Evolutionary conservation across 192 early-diverging fungal species (phyloP).

Genomic region (Coemansia sp.): DNA sequence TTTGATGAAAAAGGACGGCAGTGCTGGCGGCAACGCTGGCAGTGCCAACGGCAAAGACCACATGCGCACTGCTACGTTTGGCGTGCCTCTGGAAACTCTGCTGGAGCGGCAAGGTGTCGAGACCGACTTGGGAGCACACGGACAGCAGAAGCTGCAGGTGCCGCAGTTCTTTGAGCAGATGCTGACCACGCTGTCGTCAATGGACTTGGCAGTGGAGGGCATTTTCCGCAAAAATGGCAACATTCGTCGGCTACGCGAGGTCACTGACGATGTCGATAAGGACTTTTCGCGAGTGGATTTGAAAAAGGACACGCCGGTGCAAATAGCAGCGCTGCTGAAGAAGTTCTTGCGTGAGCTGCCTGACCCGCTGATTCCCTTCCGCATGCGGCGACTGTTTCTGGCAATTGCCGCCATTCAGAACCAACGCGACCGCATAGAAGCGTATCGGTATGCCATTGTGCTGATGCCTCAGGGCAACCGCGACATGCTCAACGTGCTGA

Average conservation of each 20-base stretch:
- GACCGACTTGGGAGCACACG: slow-evolving; percentile 65
- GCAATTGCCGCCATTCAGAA: slow-evolving; percentile 67
- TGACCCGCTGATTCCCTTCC: slow-evolving; percentile 89
- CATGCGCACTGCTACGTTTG: slow-evolving; percentile 80
- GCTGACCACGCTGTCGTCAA: slow-evolving; percentile 71
- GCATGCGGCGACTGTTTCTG: slow-evolving; percentile 83
- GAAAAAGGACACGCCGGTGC: slow-evolving; percentile 73
- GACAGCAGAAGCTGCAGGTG: slow-evolving; percentile 66
- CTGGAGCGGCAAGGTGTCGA: slow-evolving; percentile 82
- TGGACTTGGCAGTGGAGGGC: slow-evolving; percentile 81
- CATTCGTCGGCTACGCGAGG: slow-evolving; percentile 82
- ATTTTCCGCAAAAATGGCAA: slow-evolving; percentile 99
- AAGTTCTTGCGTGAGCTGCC: slow-evolving; percentile 96
- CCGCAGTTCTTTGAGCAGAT: slow-evolving; percentile 84
- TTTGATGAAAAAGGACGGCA: slow-evolving; percentile 56
- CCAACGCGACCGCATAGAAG: slow-evolving; percentile 57
- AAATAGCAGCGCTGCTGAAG: slow-evolving; percentile 92
- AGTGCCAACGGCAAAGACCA: slow-evolving; percentile 36
- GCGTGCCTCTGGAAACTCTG: slow-evolving; percentile 79
- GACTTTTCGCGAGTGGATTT: slow-evolving; percentile 73
- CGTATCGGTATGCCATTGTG: slow-evolving; percentile 77
- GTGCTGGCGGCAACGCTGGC: slow-evolving; percentile 8
- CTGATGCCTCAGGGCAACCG: slow-evolving; percentile 88
- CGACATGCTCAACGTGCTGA: slow-evolving; percentile 89
- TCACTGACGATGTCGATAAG: slow-evolving; percentile 81